Base-by-base conservation (phyloP, 495 filamentous ascomycete species). In the Penicillium mononematosum region DNA sequence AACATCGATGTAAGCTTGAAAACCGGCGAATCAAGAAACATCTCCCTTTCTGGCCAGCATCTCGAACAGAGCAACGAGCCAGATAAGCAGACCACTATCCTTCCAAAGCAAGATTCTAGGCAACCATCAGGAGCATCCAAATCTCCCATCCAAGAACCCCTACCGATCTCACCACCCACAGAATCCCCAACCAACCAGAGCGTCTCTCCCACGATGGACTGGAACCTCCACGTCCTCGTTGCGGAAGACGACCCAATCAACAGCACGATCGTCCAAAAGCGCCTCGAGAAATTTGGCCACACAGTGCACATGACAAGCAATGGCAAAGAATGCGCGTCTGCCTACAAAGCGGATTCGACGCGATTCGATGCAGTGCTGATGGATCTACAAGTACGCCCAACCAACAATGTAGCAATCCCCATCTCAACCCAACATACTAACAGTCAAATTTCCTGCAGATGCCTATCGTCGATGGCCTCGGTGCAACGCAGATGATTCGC, bases 161-260 rank as follows among this genome's bases (percentile, higher is more conserved):
- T 7, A 24, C 19, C 50, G 1, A 29, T 2, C 11, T 14, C 27
- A 9, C 39, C 42, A 19, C 16, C 7, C 27, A 46, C 29, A 5
- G 20, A 12, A 24, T 16, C 34, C 20, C 41, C 17, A 29, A 17
- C 39, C 6, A 12, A 46, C 25, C 12, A 50, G 7, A 22, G 20
- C n/a, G 22, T 9, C 24, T n/a, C 49, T 3, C 25, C 44, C 9
- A 12, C 36, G 1, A 55, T 39, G 51, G 50, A 17, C 32, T 55
- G 58, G 27, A 63, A 76, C 47, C 74, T 92, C 31, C 80, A 78
- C 17, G 81, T 93, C 7, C 76, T 96, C 22, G 82, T 96, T 27
- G 91, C 92, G 2, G 91, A 96, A 63, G 91, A 96, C 61, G 91
- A 96, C 61, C 91, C 91, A 0, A 83, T 95, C 58, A 96, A 96